Evolutionary conservation across 2,329 filamentous ascomycete genomes (phyloP).

Genomic region (Epichloe festucae): DNA sequence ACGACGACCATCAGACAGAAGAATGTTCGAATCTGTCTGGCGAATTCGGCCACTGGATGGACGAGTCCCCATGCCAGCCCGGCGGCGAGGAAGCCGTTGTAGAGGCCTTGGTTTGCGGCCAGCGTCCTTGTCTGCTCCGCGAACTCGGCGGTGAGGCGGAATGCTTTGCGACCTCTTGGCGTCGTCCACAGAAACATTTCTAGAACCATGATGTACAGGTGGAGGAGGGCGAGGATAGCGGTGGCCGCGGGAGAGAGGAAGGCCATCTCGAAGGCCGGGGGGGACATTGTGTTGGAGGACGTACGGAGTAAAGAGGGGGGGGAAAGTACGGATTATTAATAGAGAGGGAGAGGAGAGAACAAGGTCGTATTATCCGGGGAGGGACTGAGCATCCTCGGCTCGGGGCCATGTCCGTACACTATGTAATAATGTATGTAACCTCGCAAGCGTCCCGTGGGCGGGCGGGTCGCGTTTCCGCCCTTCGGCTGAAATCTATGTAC

Average conservation of each 20-base stretch:
- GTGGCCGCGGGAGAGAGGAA: slow-evolving; percentile 21
- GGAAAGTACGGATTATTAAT: no score
- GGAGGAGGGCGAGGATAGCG: slow-evolving; percentile 26
- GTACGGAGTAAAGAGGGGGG: no score
- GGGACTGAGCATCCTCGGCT: no score
- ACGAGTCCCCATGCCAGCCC: slow-evolving; percentile 34
- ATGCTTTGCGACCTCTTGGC: slow-evolving; percentile 30
- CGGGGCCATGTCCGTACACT: no score
- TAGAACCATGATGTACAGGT: slow-evolving; percentile 35
- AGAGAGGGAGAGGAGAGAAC: no score
- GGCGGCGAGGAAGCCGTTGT: slow-evolving; percentile 40
- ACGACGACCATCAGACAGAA: slow-evolving; percentile 32
- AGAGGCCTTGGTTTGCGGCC: slow-evolving; percentile 38
- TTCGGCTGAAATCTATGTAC: no score
- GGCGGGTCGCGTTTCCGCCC: no score
- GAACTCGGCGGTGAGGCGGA: slow-evolving; percentile 30
- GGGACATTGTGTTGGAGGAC: background rate
- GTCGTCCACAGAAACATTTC: slow-evolving; percentile 39
- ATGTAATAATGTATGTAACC: no score
- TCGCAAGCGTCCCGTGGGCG: no score
- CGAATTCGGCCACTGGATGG: slow-evolving; percentile 30
- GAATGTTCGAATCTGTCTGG: slow-evolving; percentile 31
- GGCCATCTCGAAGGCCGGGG: background rate
- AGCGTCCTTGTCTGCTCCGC: slow-evolving; percentile 30
- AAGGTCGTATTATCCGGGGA: no score